Evolutionary conservation across 257 asterid genomes (phyloP), one percentile per base, ranked within the genome.

Genomic region (Jacaranda copaia): DNA sequence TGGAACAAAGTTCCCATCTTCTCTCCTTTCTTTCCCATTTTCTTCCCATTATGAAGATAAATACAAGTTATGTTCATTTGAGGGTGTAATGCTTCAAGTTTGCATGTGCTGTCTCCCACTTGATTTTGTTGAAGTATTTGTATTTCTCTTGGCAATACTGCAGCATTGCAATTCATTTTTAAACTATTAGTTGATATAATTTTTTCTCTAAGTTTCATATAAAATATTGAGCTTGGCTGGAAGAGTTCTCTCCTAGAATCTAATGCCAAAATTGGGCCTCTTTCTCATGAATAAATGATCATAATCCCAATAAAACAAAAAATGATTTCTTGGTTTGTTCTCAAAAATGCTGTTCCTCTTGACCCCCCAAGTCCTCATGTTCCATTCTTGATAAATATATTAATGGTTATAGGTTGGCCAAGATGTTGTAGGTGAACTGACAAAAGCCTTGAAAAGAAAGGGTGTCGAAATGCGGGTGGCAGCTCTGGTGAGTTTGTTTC

Each of bases 391-490:
- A 52, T 43, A 3, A 58, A 15, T 16, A 9, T 76, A 3, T 32
- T 32, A 48, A 25, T 62, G 73, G 62, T 77, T 63, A 72, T 71
- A 93, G 98, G 97, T 92, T 68, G 96, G 98, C 75, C 85, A 85
- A 81, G 98, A 93, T 63, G 92, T 92, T 39, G 97, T 91, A 40
- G 86, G 81, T 49, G 94, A 89, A 81, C 86, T 93, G 78, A 76
- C 92, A 60, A 86, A 88, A 71, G 98, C 97, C 71, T 78, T 93
- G 92, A 70, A 86, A 75, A 85, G 96, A 72, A 88, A 88, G 82
- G 91, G 95, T 11, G 86, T 89, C 12, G 90, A 87, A 53, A 86
- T 91, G 91, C 87, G 91, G 6, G 97, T 93, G 56, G 81, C 93
- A 64, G 98, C 97, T 76, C 84, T 93, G 79, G 97, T 93, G 80